Evolutionary conservation across 345 rosid genomes (phyloP).

Genomic region (Reutealis trisperma): DNA sequence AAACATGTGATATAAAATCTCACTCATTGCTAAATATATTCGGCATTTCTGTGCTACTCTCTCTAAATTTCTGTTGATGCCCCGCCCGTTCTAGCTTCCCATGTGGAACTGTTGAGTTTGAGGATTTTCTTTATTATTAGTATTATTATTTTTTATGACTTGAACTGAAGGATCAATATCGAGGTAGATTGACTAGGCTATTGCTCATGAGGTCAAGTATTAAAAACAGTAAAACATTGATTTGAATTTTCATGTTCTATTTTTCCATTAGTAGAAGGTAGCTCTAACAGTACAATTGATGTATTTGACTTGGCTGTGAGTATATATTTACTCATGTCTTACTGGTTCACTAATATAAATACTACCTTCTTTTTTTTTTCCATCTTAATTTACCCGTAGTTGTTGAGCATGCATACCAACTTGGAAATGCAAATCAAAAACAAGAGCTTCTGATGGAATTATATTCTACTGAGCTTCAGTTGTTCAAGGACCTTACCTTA

Average conservation of each 20-base stretch:
- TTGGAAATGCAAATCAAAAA: constrained; percentile 76
- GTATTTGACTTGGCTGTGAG: neutral
- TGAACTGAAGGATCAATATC: neutral
- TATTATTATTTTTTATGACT: neutral
- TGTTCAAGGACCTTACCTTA: constrained; percentile 69
- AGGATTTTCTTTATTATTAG: neutral
- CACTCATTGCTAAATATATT: neutral
- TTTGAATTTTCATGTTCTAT: neutral
- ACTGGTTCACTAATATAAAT: neutral
- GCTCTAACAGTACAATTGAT: neutral
- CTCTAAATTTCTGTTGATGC: neutral
- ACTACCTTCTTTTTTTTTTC: neutral
- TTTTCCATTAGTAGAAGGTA: neutral
- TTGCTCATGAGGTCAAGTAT: neutral
- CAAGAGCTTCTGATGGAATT: constrained; percentile 88
- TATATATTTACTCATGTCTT: neutral
- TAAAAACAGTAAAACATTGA: neutral
- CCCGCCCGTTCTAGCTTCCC: neutral
- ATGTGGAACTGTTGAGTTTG: neutral
- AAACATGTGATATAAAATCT: neutral
- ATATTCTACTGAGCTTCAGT: constrained; percentile 85
- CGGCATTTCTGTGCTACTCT: neutral
- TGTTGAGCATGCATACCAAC: constrained; percentile 78
- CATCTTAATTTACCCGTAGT: constrained; percentile 40
- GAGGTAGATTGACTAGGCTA: neutral